Evolutionary conservation across 108 stramenopile genomes (phyloP), one percentile per base, ranked within the genome.

Genomic region (Licmophora abbreviata): DNA sequence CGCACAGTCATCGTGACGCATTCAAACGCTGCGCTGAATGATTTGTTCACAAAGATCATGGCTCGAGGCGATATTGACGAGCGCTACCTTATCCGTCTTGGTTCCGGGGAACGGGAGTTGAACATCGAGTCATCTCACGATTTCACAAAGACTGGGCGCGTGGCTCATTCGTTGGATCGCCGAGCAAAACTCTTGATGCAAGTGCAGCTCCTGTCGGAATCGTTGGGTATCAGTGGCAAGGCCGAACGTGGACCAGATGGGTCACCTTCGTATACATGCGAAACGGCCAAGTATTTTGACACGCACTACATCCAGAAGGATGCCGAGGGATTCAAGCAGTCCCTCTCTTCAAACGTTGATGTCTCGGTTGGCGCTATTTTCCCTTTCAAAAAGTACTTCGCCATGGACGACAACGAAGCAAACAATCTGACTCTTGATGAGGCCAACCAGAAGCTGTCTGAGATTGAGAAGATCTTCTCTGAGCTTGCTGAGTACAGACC

Each of bases 11-110:
- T 99, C 31, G 88, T 99, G 43, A 95, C 98, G 14, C 98, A 99
- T 70, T 92, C 90, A 18, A 99, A 99, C 71, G 95, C 96, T 43
- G 98, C 98, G 0, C 66, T 99, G 33, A 99, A 99, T 61, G 98
- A 99, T 61, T 76, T 99, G 22, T 99, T 99, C 53, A 82, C 88
- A 56, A 99, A 99, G 56, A 83, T 99, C 28, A 88, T 94, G 86
- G 83, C 82, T 37, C 70, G 86, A 27, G 82, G 85, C 7, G 90
- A 92, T 48, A 61, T 93, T 26, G 88, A 89, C 29, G 87, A 88
- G 44, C 54, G 95, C 10, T 94, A 95, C 52, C 54, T 97, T 63
- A 73, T 99, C 9, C 89, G 98, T 10, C 74, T 99, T 11, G 98
- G 98, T 22, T 59, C 82, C 0, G 98, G 98, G 5, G 94, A 95